phyloP scores from a whole-genome alignment of 176 grass and related monocot species.

The Typha latifolia region DNA sequence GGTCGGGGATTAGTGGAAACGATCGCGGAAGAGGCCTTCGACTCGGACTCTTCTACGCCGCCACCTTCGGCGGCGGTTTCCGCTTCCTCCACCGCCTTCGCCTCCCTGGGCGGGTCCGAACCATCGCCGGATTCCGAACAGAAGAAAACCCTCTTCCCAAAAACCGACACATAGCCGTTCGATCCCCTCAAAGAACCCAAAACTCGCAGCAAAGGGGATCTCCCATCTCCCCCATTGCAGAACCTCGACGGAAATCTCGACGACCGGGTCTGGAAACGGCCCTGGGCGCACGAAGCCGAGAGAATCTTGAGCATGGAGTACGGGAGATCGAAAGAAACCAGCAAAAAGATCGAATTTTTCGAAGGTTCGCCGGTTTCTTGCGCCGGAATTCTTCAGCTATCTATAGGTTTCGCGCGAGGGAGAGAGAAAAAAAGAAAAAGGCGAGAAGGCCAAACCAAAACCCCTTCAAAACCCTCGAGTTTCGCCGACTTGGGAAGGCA shows the following conservation, averaged over 20 bases:
- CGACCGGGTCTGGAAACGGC: slow-evolving; percentile 16
- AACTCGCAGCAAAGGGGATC: slow-evolving; percentile 54
- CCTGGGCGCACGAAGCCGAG: slow-evolving; percentile 7
- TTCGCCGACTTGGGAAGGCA: too few species aligned
- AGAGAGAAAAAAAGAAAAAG: too few species aligned
- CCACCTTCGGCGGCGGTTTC: slow-evolving; percentile 26
- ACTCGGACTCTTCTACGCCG: slow-evolving; percentile 37
- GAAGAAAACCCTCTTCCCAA: slow-evolving; percentile 43
- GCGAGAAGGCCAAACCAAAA: too few species aligned
- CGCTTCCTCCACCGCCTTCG: slow-evolving; percentile 8
- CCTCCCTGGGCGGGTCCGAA: slow-evolving; percentile 12
- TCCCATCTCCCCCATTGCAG: slow-evolving; percentile 11
- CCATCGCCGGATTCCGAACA: slow-evolving; percentile 40
- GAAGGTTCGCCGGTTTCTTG: too few species aligned
- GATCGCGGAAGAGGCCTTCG: slow-evolving; percentile 58
- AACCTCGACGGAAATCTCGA: slow-evolving; percentile 12
- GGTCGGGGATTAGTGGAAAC: slow-evolving; percentile 46
- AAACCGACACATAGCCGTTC: slow-evolving; percentile 8
- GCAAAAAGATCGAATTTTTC: too few species aligned
- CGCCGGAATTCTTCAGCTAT: too few species aligned
- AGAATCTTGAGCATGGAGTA: slow-evolving; percentile 35
- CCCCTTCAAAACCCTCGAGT: too few species aligned
- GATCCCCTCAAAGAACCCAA: slow-evolving; percentile 34
- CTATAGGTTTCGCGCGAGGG: too few species aligned
- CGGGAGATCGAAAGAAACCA: neutral